Conservation (phyloP, 257 asterid species). For the Haberlea rhodopensis region DNA sequence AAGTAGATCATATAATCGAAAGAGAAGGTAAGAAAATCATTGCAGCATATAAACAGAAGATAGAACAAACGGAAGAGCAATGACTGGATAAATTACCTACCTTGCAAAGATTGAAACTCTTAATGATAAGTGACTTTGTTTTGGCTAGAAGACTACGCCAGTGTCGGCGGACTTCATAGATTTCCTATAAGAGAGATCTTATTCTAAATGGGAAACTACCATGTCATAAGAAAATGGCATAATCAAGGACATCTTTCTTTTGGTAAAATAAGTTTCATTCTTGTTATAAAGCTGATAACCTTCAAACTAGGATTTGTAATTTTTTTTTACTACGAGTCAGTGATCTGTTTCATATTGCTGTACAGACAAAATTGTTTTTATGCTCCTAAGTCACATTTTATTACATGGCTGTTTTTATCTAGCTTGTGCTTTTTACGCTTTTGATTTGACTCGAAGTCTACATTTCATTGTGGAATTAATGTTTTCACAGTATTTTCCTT, state of each 20-base stretch:
- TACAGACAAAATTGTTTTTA: not conserved
- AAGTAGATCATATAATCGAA: not conserved
- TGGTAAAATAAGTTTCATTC: too few species aligned
- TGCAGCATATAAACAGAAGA: not conserved
- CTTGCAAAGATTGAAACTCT: not conserved
- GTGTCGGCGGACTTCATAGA: too few species aligned
- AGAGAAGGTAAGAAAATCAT: not conserved
- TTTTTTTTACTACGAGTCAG: too few species aligned
- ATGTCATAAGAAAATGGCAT: not conserved
- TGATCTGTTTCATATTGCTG: not conserved
- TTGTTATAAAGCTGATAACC: too few species aligned
- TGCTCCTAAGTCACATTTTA: not conserved
- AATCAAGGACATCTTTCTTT: too few species aligned
- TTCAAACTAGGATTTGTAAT: too few species aligned
- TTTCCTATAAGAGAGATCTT: not conserved
- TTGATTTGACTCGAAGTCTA: slow-evolving; percentile 1
- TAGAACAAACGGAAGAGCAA: not conserved
- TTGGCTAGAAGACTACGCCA: too few species aligned
- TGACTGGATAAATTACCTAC: not conserved
- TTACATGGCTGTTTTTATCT: not conserved
- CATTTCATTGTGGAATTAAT: slow-evolving; percentile 15
- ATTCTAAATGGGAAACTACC: not conserved
- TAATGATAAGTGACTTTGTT: not conserved
- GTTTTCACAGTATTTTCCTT: slow-evolving; percentile 23
- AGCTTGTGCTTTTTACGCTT: not conserved